Conservation (phyloP, 768 basidiomycete genomes). For the Sarcodon sp. region DNA sequence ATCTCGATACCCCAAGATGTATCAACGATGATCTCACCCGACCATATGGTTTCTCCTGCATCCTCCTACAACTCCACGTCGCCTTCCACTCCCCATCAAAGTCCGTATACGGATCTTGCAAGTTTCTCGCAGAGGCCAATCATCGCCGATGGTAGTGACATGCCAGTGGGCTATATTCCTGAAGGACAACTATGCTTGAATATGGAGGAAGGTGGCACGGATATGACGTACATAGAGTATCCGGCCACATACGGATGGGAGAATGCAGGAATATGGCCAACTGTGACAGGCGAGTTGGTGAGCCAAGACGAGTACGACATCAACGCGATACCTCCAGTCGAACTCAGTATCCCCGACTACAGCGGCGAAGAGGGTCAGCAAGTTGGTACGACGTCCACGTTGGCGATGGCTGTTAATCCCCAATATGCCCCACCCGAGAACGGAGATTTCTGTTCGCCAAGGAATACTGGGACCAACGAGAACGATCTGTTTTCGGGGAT, state of each 20-base stretch:
- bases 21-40: constrained; percentile 22
- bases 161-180: constrained; percentile 18
- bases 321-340: constrained; percentile 48
- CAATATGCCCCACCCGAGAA: background rate
- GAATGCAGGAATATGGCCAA: constrained; percentile 10
- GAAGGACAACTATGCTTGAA: constrained; percentile 3
- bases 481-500: background rate
- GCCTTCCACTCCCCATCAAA: constrained; percentile 36
- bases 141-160: constrained; percentile 9
- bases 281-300: constrained; percentile 19
- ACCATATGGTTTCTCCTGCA: constrained; percentile 35
- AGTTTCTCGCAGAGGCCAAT: constrained; percentile 15
- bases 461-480: background rate
- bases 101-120: constrained; percentile 35
- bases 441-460: background rate
- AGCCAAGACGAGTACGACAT: constrained; percentile 58
- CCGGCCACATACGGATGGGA: constrained; percentile 20
- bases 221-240: constrained; percentile 6
- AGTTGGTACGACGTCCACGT: constrained; percentile 2
- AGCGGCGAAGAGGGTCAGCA: constrained; percentile 14
- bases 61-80: constrained; percentile 34
- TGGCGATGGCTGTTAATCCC: constrained; percentile 1
- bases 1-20: constrained; percentile 13
- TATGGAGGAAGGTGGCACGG: background rate
- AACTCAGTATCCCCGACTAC: constrained; percentile 40